These are phyloP conservation scores for Cercospora nicotianae DNA, from an alignment of 2,329 filamentous ascomycete species.

Conservation along the genomic window DNA sequence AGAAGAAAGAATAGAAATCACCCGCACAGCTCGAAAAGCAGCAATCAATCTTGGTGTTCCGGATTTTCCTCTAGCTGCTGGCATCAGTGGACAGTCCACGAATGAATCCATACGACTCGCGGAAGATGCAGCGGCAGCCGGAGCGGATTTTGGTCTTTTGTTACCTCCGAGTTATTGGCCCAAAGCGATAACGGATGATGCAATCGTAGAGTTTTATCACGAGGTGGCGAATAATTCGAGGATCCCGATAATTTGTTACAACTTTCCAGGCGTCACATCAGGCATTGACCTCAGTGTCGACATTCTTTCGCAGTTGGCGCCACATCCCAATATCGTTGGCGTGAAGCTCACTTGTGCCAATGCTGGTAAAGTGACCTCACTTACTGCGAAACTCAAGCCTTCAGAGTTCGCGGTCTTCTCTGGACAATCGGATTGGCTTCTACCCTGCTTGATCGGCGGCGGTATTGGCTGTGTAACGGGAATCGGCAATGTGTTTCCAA, in stretches of 20 bases:
- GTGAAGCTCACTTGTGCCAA: conserved; percentile 65
- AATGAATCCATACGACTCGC: conserved; percentile 42
- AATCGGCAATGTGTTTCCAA: conserved; percentile 57
- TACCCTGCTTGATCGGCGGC: conserved; percentile 50
- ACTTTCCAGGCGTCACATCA: conserved; percentile 66
- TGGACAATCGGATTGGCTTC: conserved; percentile 68
- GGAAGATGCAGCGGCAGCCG: conserved; percentile 42
- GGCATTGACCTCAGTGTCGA: conserved; percentile 67
- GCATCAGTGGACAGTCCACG: conserved; percentile 45
- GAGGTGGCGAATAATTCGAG: conserved; percentile 42
- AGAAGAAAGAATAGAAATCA: conserved; percentile 46
- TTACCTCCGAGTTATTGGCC: conserved; percentile 47
- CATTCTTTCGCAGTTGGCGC: conserved; percentile 56
- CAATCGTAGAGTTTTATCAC: conserved; percentile 41
- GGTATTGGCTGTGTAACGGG: conserved; percentile 53
- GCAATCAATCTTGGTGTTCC: conserved; percentile 41
- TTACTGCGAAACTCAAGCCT: conserved; percentile 53
- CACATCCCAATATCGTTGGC: conserved; percentile 59
- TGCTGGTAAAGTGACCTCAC: conserved; percentile 59
- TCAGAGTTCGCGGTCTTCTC: conserved; percentile 63
- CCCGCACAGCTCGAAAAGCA: conserved; percentile 43
- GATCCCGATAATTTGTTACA: conserved; percentile 35
- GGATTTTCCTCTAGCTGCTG: conserved; percentile 48
- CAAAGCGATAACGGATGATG: conserved; percentile 40
- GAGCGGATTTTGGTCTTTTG: conserved; percentile 44